A percentile compares a stretch with the other conserved stretches of the same genome.
phyloP scores from a whole-genome alignment of 768 basidiomycete species.

The Naganishia vaughanmartiniae region DNA sequence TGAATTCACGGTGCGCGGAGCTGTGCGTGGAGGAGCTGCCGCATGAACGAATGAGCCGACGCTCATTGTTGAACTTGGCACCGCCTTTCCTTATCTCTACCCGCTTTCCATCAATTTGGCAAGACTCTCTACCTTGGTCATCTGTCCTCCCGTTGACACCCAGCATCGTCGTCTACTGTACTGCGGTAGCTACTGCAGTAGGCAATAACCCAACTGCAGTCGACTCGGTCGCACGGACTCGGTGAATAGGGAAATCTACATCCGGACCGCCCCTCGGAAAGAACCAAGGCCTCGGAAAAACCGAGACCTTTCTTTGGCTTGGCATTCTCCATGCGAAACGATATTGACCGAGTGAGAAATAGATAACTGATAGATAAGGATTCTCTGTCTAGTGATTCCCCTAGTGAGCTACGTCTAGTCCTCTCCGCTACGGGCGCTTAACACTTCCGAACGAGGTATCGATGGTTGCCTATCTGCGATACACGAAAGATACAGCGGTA shows the following conservation, averaged over 20 bases:
- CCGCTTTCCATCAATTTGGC: background rate
- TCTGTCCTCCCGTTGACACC: background rate
- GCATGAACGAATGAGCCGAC: no score
- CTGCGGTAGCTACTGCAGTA: background rate
- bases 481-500: no score
- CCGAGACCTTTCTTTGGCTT: conserved; percentile 3
- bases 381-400: background rate
- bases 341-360: background rate
- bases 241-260: background rate
- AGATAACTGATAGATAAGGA: background rate
- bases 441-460: no score
- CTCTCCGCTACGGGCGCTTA: no score
- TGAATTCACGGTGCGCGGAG: background rate
- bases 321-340: background rate
- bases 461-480: no score
- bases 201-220: background rate
- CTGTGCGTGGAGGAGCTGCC: background rate
- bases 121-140: background rate
- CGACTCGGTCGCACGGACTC: background rate
- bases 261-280: background rate
- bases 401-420: no score
- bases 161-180: background rate
- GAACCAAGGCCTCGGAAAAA: background rate
- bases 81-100: background rate
- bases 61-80: background rate